Evolutionary conservation across 2,329 filamentous ascomycete species (phyloP), one percentile per base, ranked within the genome.

Genomic region (Ophiostoma montium): DNA sequence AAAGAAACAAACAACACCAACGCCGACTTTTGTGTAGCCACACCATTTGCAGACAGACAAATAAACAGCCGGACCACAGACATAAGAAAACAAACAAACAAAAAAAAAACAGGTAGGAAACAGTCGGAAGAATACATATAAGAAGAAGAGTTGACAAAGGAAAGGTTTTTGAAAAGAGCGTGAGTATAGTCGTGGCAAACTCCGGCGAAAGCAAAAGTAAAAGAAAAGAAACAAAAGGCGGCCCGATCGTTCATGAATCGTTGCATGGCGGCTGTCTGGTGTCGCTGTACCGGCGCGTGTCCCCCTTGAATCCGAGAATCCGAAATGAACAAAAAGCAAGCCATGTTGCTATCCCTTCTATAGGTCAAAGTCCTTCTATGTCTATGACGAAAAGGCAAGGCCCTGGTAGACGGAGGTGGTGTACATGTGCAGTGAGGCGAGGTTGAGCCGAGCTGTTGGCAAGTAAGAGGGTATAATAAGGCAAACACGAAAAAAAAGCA

Each of bases 1-100:
- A 44, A 44, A 9, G 16, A 31, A 32, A 8, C 31, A 31, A 11
- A 13, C n/a, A 19, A 33, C 16, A 18, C 42, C 42, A 44, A 44
- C 42, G 42, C 42, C 42, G 42, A 42, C 39, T 42, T 42, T 42
- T 42, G 30, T 42, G 39, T 30, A 42, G 39, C 39, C 23, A 27
- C 8, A 27, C 23, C 23, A 8, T 27, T 27, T 8, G 23, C 23
- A 27, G 23, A 18, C 27, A 44, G 18, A 33, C 27, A 32, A 11
- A 19, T 31, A 42, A 12, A 18, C 23, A 31, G n/a, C 3, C 11
- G n/a, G 15, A 18, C 13, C 15, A 11, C 11, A 18, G 27, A 18
- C 7, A 32, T 4, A 7, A 43, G 11, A 16, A 31, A 3, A 31
- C 12, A 43, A 16, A 31, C 36, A 32, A 41, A 41, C 18, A 18